Base-by-base conservation (phyloP, 1,139 yeast species). In the Yamadazyma sp. region DNA sequence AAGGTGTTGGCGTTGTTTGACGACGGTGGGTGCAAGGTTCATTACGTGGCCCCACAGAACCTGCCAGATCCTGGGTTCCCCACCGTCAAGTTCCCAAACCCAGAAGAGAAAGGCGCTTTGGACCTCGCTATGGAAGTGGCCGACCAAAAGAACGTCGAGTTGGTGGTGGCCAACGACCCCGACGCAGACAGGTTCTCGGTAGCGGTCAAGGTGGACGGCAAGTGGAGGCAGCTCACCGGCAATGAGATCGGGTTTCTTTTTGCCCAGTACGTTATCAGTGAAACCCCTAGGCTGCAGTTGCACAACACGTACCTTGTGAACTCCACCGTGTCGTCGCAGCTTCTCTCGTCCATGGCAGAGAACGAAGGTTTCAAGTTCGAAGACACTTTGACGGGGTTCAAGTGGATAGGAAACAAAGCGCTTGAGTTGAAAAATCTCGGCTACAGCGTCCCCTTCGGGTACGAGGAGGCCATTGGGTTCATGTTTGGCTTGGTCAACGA, bases 341-440 rank as follows among this genome's bases (percentile, higher is more conserved):
- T 89, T 62, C 70, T 89, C 41, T 64, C 69, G n/a, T 66, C 81
- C 3, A 79, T 91, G 81, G 94, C 96, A 0, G 58, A 68, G 3
- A 57, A 56, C 9, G 73, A 78, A 40, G 84, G 84, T 0, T 83
- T 85, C 56, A 68, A 77, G 34, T 86, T 73, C 61, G 75, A 69
- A 34, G 98, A 92, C 46, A 91, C 98, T 0, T 69, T 92, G 39
- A 92, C 98, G 1, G 98, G 98, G 1, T 92, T 92, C 68, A 92
- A 92, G 62, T 92, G 98, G 98, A 85, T 92, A 37, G 98, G 98
- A 2, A 92, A 92, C 58, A 77, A 81, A 47, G 95, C 96, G 1
- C 79, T 84, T 27, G 87, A 83, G 18, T 66, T 87, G 42, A 88
- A 84, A 47, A 50, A 58, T 0, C 61, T 76, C 31, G 96, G 95